A percentile compares a stretch with the other conserved stretches of the same genome.
phyloP scores from a whole-genome alignment of 768 basidiomycete species.

The Neoboletus brunneissimus region DNA sequence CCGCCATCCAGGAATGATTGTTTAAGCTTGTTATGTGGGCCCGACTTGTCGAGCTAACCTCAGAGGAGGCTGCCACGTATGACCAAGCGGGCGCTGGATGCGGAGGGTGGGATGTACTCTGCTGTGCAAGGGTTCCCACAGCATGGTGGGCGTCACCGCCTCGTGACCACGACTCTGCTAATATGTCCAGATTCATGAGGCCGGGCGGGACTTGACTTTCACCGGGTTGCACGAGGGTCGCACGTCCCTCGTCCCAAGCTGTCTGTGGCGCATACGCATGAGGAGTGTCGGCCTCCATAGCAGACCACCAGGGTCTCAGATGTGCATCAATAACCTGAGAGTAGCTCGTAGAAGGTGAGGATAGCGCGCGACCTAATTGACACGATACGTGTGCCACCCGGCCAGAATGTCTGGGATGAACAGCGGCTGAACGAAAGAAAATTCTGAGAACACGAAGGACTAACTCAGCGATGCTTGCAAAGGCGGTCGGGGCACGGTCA shows the following conservation, averaged over 20 bases:
- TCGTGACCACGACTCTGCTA: neutral
- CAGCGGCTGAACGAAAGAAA: neutral
- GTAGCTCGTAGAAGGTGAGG: neutral
- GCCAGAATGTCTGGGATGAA: conserved; percentile 5
- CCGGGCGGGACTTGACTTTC: conserved; percentile 16
- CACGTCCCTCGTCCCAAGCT: neutral
- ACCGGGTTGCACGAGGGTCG: neutral
- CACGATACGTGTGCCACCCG: neutral
- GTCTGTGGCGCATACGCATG: neutral
- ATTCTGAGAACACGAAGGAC: neutral
- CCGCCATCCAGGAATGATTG: neutral
- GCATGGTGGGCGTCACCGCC: conserved; percentile 12
- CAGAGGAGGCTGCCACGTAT: neutral
- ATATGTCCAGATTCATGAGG: neutral
- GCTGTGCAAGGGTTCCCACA: conserved; percentile 20
- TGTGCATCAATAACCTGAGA: neutral
- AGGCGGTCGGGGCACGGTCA: neutral
- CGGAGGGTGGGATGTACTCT: neutral
- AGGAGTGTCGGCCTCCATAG: neutral
- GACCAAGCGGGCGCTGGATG: neutral
- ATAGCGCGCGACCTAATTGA: neutral
- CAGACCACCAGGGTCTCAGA: neutral
- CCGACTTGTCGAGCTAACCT: neutral
- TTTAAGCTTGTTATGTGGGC: neutral
- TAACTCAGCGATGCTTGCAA: conserved; percentile 7